Base-by-base conservation (phyloP, 108 stramenopile genomes). In the Skeletonema menzelii region DNA sequence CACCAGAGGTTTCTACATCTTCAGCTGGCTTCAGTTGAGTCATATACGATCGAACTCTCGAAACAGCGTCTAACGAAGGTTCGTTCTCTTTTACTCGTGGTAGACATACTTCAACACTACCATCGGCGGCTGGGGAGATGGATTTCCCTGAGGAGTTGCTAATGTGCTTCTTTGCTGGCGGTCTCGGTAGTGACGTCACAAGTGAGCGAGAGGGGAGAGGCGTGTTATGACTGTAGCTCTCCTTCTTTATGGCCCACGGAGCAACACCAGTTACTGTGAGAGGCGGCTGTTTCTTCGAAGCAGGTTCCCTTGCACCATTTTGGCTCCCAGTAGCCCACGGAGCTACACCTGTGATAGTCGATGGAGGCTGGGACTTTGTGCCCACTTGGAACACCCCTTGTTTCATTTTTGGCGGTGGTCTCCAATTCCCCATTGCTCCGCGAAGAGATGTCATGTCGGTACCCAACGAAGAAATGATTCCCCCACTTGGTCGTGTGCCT, bases 331-430 rank as follows among this genome's bases (percentile, higher is more conserved):
- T 68, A 24, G 83, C 83, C 92, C 92, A 93, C 1, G 92, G 89
- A 34, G 92, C 92, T n/a, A 89, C 89, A 14, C 92, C 92, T 14
- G 89, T 93, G 3, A 90, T 77, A 12, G 84, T 76, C 15, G 78
- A 49, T 44, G 91, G 91, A 20, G 91, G 91, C 67, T 59, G 79
- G 4, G 60, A 22, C 13, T 59, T 57, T 65, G 53, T 31, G 32
- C 57, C 75, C 24, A 56, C 44, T 42, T 84, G 71, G 42, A 63
- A 32, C 1, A 12, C 7, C n/a, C 56, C 67, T 8, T 46, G 44
- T 44, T 65, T 71, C 40, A 60, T 42, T 15, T 46, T 5, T 20
- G 82, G 31, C 7, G 87, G 84, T 0, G 91, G 87, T 37, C 65
- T 76, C 89, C 91, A 90, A 42, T 56, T 69, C 11, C 88, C 89